Base-by-base conservation (phyloP, 2,329 filamentous ascomycete species). In the Clonostachys rosea region DNA sequence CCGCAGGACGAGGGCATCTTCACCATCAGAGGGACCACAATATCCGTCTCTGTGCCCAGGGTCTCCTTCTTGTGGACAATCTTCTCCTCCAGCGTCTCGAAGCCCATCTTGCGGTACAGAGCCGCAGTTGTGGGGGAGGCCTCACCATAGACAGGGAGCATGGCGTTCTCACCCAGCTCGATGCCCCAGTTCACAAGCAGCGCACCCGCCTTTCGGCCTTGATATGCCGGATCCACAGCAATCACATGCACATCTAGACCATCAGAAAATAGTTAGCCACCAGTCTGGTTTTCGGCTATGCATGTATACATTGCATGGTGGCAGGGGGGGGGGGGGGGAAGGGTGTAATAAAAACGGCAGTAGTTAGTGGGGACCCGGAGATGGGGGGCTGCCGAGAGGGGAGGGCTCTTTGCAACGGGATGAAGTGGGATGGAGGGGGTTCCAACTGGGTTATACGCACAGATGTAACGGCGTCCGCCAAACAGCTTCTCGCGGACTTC, bases 41-140 rank as follows among this genome's bases (percentile, higher is more conserved):
- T 58, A 35, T 70, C 68, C 24, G 55, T 48, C 9, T 63, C 58
- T 3, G 61, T 62, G 5, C 61, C 63, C 44, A 70, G 51, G 5
- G 65, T 48, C 18, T 61, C 60, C 18, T 59, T 58, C 46, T 62
- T 64, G 57, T 72, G 69, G 9, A 71, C 61, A 17, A 70, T 56
- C 14, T 60, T 67, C 39, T 69, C 63, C 3, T 64, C 60, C 6
- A 75, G 53, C 45, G 59, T 59, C 44, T 61, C 58, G 52, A 73
- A 77, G 3, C 73, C 73, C 53, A 72, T 62, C 50, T 68, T 75
- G 48, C 66, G 60, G 55, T 77, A 78, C 30, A 77, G 58, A 8
- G 58, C 59, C 36, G 65, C 59, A 1, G 68, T 70, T 5, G 63
- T 61, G 5, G 61, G 66, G 1, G 71, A 73, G 3, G 71, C 69